These are phyloP conservation scores for Solanum etuberosum DNA, from an alignment of 257 asterid species.

Conservation along the genomic window DNA sequence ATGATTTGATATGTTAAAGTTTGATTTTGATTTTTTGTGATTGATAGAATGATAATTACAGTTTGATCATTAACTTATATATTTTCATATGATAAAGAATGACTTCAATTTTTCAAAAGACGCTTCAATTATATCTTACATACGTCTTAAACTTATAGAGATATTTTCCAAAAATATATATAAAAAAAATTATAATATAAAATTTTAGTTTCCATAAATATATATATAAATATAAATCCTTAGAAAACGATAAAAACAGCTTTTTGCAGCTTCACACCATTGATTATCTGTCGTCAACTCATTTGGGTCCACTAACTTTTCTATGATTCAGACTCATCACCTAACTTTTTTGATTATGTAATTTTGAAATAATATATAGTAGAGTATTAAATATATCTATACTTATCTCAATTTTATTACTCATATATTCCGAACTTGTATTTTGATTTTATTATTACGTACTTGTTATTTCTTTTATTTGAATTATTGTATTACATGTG, in stretches of 20 bases:
- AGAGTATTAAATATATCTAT: not conserved
- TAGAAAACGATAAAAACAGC: not conserved
- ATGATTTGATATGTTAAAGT: not conserved
- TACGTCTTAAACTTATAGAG: too few species aligned
- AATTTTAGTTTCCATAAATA: too few species aligned
- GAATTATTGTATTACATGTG: not conserved
- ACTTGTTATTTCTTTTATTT: not conserved
- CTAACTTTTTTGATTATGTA: not conserved
- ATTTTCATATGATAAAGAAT: too few species aligned
- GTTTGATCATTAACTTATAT: too few species aligned
- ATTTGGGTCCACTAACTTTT: not conserved
- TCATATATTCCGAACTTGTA: not conserved
- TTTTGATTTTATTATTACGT: not conserved
- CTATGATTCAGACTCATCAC: not conserved
- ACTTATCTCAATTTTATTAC: too few species aligned
- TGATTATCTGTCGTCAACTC: not conserved
- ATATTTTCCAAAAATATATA: too few species aligned
- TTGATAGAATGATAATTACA: too few species aligned
- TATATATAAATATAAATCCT: too few species aligned
- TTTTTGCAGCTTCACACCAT: not conserved
- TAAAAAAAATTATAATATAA: too few species aligned
- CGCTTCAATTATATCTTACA: too few species aligned
- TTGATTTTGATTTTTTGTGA: too few species aligned
- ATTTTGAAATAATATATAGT: not conserved
- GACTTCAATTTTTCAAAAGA: too few species aligned